Evolutionary conservation across 2,329 filamentous ascomycete species (phyloP).

Genomic region (Ascochyta viciae-villosae): DNA sequence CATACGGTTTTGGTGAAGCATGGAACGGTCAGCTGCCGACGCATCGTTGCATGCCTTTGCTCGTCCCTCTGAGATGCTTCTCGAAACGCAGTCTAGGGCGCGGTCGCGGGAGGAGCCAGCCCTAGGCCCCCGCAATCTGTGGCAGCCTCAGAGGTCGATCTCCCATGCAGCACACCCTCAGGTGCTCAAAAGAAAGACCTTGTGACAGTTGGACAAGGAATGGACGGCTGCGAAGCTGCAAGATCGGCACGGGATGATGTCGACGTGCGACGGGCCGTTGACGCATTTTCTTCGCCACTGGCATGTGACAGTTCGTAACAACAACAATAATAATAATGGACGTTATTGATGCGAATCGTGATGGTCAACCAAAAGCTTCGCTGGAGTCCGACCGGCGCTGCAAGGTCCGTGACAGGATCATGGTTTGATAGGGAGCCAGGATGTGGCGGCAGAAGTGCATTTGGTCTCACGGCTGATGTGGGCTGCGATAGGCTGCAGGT

Average conservation of each 20-base stretch:
- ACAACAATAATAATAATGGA: background rate
- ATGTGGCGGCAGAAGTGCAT: slow-evolving; percentile 34
- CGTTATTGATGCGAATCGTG: background rate
- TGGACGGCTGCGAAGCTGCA: slow-evolving; percentile 16
- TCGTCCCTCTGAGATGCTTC: background rate
- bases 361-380: slow-evolving; percentile 13
- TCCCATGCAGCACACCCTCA: slow-evolving; percentile 8
- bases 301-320: slow-evolving; percentile 36
- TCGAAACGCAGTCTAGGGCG: background rate
- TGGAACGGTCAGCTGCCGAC: background rate
- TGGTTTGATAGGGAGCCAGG: slow-evolving; percentile 27
- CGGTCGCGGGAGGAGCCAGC: slow-evolving; percentile 6
- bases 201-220: slow-evolving; percentile 13
- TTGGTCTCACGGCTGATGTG: slow-evolving; percentile 22
- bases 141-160: slow-evolving; percentile 3
- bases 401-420: slow-evolving; percentile 27
- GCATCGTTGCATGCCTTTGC: slow-evolving; percentile 4
- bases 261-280: slow-evolving; percentile 39
- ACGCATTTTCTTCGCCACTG: slow-evolving; percentile 35
- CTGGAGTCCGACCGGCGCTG: slow-evolving; percentile 12
- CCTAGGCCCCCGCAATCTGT: slow-evolving; percentile 6
- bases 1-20: slow-evolving; percentile 5
- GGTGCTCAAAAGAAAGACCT: background rate
- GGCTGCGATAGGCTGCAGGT: slow-evolving; percentile 36
- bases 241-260: slow-evolving; percentile 36